Percentiles rank a stretch among this genome's conserved stretches.
Conservation (phyloP, 371 early-diverging fungal species). For the Mucor velutinosus region DNA sequence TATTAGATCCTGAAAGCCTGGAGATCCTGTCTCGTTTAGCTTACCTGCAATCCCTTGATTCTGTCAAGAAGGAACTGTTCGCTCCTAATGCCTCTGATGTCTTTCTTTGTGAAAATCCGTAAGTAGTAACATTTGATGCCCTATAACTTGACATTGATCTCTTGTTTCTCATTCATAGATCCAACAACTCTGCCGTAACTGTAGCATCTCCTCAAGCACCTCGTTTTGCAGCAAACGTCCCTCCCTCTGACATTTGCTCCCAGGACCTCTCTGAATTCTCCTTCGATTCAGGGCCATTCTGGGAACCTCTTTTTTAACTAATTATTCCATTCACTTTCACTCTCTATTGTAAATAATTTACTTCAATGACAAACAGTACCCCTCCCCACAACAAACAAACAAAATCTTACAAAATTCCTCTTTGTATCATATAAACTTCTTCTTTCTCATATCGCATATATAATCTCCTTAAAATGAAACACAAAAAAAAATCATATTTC, state of each 20-base stretch:
- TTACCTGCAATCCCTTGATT: constrained; percentile 28
- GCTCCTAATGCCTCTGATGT: constrained; percentile 37
- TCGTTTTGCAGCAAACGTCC: constrained; percentile 21
- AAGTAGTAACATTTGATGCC: constrained; percentile 14
- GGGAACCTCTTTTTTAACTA: constrained; percentile 29
- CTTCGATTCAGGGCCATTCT: constrained; percentile 41
- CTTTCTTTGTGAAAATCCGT: constrained; percentile 39
- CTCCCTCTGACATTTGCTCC: constrained; percentile 39
- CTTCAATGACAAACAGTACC: constrained; percentile 1
- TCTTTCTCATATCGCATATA: neutral
- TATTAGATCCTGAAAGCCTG: constrained; percentile 25
- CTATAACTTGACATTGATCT: neutral
- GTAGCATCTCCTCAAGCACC: constrained; percentile 5
- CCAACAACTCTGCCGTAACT: neutral
- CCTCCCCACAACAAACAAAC: constrained; percentile 2
- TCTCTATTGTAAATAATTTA: constrained; percentile 17
- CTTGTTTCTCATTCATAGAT: neutral
- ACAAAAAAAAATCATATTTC: neutral
- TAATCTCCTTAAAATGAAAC: constrained; percentile 1
- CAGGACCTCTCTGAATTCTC: constrained; percentile 38
- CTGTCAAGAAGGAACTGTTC: constrained; percentile 20
- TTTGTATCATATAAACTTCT: constrained; percentile 7
- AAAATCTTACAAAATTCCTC: constrained; percentile 6
- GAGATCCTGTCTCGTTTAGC: constrained; percentile 26
- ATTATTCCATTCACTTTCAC: neutral